Evolutionary conservation across 2,329 filamentous ascomycete genomes (phyloP).

Genomic region (Botrytis medusae): DNA sequence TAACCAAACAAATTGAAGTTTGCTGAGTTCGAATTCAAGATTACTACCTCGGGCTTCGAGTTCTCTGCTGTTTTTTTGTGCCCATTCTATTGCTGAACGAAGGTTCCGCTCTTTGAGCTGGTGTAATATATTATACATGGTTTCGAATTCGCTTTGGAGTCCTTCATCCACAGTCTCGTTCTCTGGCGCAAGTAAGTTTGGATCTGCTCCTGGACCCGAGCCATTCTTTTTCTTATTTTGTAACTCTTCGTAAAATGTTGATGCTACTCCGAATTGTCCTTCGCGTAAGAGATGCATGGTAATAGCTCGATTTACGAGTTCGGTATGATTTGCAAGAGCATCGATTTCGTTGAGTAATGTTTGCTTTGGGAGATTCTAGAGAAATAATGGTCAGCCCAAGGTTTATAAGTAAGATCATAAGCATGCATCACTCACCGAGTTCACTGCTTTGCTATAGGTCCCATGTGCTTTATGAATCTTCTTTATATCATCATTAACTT

Average conservation of each 20-base stretch:
- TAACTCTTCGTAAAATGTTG: constrained; percentile 78
- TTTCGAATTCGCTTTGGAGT: constrained; percentile 77
- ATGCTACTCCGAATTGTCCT: constrained; percentile 86
- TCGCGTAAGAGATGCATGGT: constrained; percentile 95
- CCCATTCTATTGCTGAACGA: constrained; percentile 83
- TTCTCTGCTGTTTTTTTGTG: constrained; percentile 64
- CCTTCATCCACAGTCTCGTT: constrained; percentile 44
- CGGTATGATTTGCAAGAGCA: constrained; percentile 70
- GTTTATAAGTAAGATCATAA: background rate
- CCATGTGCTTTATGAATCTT: constrained; percentile 80
- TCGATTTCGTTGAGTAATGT: constrained; percentile 77
- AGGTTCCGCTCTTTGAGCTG: constrained; percentile 75
- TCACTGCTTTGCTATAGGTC: constrained; percentile 80
- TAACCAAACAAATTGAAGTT: constrained; percentile 85
- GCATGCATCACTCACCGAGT: constrained; percentile 58
- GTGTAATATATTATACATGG: constrained; percentile 88
- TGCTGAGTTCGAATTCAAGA: constrained; percentile 90
- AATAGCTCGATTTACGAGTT: constrained; percentile 87
- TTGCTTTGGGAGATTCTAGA: constrained; percentile 46
- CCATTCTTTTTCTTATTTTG: constrained; percentile 45
- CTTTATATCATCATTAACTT: constrained; percentile 77
- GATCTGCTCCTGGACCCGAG: constrained; percentile 37
- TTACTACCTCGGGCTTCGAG: constrained; percentile 85
- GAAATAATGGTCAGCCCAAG: constrained; percentile 22
- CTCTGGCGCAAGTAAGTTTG: background rate